Base-by-base conservation (phyloP, 306 rosid genomes). In the Geum urbanum region DNA sequence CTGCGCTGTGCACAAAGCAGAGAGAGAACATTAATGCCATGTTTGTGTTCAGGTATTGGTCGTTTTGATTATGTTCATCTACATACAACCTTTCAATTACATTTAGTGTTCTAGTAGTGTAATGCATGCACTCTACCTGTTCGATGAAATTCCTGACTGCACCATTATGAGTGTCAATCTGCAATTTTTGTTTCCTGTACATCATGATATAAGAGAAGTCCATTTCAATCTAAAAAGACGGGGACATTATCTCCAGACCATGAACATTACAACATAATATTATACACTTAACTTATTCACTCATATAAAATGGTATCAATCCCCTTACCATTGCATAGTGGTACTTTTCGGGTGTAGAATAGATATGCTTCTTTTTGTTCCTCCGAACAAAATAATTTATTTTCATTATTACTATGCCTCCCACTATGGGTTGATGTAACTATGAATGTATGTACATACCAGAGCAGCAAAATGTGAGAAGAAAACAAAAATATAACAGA, bases 121-220 rank as follows among this genome's bases (percentile, higher is more conserved):
- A 9, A 43, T 12, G 14, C 50, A 43, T 12, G 14, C 50, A 39
- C 52, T 50, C 57, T 52, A 56, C 45, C 3, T 83, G 84, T 79
- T 85, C 7, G 86, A 69, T 46, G 73, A 75, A 85, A 65, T 40
- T 77, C 51, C 77, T 61, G 62, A 75, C 11, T 41, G 69, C 73
- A 64, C 40, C 40, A 51, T 69, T 57, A 50, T 65, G 54, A 18
- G 46, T 62, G 47, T 47, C 45, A 48, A 11, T 68, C 49, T 37
- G 57, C 41, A 35, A 46, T 49, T 13, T 20, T 18, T 13, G 8
- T 72, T 61, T 64, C 35, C 40, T 46, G 5, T 11, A 22, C 41
- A 20, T 18, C 20, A 70, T 24, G 10, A 59, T 12, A 16, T 22
- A 1, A 43, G 66, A 45, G n/a, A 50, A 73, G 60, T 40, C 24